Base-by-base conservation (phyloP, 805 yeast species). In the Ogataea pilisensis region DNA sequence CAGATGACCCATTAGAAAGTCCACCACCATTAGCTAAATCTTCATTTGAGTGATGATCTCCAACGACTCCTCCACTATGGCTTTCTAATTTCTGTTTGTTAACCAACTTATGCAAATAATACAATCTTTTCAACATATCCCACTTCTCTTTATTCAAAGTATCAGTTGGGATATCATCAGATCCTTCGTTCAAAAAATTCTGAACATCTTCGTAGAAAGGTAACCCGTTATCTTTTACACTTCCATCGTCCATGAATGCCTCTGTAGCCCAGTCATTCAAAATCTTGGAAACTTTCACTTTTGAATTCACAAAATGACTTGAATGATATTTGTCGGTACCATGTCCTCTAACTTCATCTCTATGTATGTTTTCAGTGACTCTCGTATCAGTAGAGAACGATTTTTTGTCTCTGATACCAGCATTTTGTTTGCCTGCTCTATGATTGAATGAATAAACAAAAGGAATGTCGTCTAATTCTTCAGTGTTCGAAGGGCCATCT, bases 401-500 rank as follows among this genome's bases (percentile, higher is more conserved):
- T 65, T 91, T 91, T 55, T 76, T 78, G 44, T 89, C 96, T 42
- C 95, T 68, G 17, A 91, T 75, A 38, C 98, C 98, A 30, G 68
- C 64, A 56, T 91, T 91, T 22, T 87, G 95, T 41, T 75, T 83
- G 22, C 97, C 96, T 0, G 96, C 95, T 54, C 95, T 72, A 55
- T 86, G 80, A 60, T 90, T 91, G 65, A 90, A 91, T 0, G 95
- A 81, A 45, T 71, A 54, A 2, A 56, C 47, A 44, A 45, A 55
- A 14, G 58, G 57, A 28, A 55, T 54, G 9, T 44, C 49, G 42
- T 60, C 63, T 16, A 60, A 36, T 12, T 47, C 51, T 31, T 57
- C 65, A 16, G 44, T 35, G 8, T 52, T 34, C 8, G 53, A 53
- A 24, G 41, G 45, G 35, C 46, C 54, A 4, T 48, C 41, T 11